Percentiles rank a stretch among this genome's conserved stretches.
Evolutionary conservation across 495 filamentous ascomycete species (phyloP).

Genomic region (Copromyces sp.): DNA sequence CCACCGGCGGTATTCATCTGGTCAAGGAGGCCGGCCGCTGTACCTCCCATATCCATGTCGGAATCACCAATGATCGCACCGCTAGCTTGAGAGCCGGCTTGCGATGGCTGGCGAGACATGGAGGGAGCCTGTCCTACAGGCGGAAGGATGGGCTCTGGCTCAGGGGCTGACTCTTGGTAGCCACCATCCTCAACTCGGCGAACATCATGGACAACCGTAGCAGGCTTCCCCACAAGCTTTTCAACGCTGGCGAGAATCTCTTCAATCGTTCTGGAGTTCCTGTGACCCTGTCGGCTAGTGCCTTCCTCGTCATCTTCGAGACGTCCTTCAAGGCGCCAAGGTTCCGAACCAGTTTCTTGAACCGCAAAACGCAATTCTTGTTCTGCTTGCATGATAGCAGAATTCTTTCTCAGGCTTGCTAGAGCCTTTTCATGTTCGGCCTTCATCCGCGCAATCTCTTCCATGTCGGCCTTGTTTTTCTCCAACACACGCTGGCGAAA

Average conservation of each 20-base stretch:
- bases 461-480: slow-evolving; percentile 53
- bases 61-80: slow-evolving; percentile 44
- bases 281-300: slow-evolving; percentile 28
- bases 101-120: slow-evolving; percentile 38
- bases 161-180: slow-evolving; percentile 47
- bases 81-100: slow-evolving; percentile 37
- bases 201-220: slow-evolving; percentile 49
- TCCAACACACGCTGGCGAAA: slow-evolving; percentile 65
- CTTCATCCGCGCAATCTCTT: slow-evolving; percentile 76
- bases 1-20: slow-evolving; percentile 45
- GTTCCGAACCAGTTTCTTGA: slow-evolving; percentile 45
- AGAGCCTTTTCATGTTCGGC: slow-evolving; percentile 63
- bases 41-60: slow-evolving; percentile 59
- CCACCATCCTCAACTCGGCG: slow-evolving; percentile 60
- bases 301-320: slow-evolving; percentile 45
- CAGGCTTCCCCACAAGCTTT: slow-evolving; percentile 42
- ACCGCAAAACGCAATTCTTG: slow-evolving; percentile 46
- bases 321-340: slow-evolving; percentile 55
- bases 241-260: slow-evolving; percentile 52
- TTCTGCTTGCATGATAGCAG: slow-evolving; percentile 54
- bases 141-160: slow-evolving; percentile 32
- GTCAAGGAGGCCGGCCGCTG: slow-evolving; percentile 50
- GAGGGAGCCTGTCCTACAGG: slow-evolving; percentile 6
- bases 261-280: slow-evolving; percentile 45
- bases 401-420: slow-evolving; percentile 59